Base-by-base conservation (phyloP, 805 yeast genomes). In the Candida khao-thaluensis region DNA sequence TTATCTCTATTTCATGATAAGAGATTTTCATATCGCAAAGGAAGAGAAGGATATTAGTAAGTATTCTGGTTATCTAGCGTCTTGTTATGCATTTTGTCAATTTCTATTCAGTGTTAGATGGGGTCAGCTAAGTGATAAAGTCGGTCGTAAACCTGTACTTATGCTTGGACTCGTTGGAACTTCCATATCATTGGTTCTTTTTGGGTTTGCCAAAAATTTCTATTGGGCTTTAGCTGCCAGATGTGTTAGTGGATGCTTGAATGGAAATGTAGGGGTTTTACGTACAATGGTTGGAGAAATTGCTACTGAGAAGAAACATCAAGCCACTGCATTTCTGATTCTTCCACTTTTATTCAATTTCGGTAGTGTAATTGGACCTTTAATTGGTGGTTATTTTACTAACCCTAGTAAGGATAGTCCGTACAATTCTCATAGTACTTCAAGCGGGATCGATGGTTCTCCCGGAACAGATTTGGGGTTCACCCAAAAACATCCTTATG, bases 241-340 rank as follows among this genome's bases (percentile, higher is more conserved):
- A 48, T 62, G 72, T 12, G 44, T 72, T 29, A 71, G 74, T 57
- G 86, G 86, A 0, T 54, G 72, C 1, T 56, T 79, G 32, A 80
- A 79, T 50, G 86, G 85, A 5, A 80, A 80, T 51, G 74, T 77
- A 4, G 79, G 80, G 1, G 83, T 80, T n/a, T 49, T 79, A 18
- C 59, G 85, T 52, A 81, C 85, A 0, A 57, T 69, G 31, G 63
- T 81, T 25, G 86, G 85, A 3, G 86, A 81, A 52, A 59, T 78
- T 6, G 81, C 82, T 3, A 54, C 59, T 10, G 74, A 79, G 41
- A 64, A 74, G 36, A 63, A 66, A 29, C 84, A 80, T 50, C 84
- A 80, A 53, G 81, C 82, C 7, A 41, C 77, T 5, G 84, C 84
- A 1, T 79, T 80, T 48, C 69, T 79, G 30, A 71, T 77, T 3